Base-by-base conservation (phyloP, 176 grass and related monocot genomes). In the Eragrostis nindensis region DNA sequence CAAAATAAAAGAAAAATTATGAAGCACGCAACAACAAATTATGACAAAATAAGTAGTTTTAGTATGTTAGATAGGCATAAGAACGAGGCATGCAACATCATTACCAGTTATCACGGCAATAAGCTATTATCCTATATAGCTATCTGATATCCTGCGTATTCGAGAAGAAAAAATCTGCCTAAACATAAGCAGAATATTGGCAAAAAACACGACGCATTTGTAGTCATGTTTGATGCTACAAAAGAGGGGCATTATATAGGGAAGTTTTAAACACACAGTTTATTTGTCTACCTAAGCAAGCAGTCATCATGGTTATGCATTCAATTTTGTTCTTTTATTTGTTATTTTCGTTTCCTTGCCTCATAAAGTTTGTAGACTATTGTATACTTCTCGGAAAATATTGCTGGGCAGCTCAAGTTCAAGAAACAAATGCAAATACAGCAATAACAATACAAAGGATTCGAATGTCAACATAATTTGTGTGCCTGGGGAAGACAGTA, bases 1-100 rank as follows among this genome's bases (percentile, higher is more conserved):
- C 26, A 79, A 87, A 87, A 90, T 45, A 73, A 81, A 42, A 77
- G 66, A 46, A 73, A 70, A 57, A 84, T 32, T 11, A 16, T 56
- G 26, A 77, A 38, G 61, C 21, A 14, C n/a, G 52, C 18, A 68
- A 12, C 10, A 9, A 27, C 2, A 73, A 79, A 74, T 14, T 15
- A 50, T 62, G 45, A 43, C 68, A 67, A 12, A 36, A 66, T 66
- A 72, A 2, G 66, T 55, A 83, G 3, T 19, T 70, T 57, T 76
- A 68, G 42, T 27, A 59, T 17, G 40, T 59, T 39, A 41, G 19
- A 76, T 39, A 9, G 5, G 5, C 29, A 68, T 66, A 66, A 59
- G 27, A 6, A 78, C 19, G 8, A 71, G 32, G 21, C 15, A 45
- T 6, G 62, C 45, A 14, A 19, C 52, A 75, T 36, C 40, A 45